Base-by-base conservation (phyloP, 148 eudicot genomes). In the Nepenthes gracilis region DNA sequence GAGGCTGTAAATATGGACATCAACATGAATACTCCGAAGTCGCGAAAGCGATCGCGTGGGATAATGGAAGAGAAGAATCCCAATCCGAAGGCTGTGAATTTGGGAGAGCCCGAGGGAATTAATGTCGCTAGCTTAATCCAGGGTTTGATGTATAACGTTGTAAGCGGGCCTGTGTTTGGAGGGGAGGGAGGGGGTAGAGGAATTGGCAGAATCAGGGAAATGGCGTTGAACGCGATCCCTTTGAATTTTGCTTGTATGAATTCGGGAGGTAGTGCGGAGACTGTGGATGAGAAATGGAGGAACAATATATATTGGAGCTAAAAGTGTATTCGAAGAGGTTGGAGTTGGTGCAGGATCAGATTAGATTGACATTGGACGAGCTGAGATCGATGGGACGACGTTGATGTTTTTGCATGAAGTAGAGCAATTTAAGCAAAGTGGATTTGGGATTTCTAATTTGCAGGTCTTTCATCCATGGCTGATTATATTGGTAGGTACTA, bases 251-350 rank as follows among this genome's bases (percentile, higher is more conserved):
- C 77, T 2, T 72, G 72, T 62, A 63, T 64, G 74, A 70, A 63
- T 68, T 72, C 59, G 6, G 32, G 57, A 1, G 57, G 62, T 6
- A 64, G 66, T 35, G 73, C 75, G 37, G 78, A 70, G 56, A n/a
- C 33, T 59, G 60, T 59, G 50, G 81, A 72, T 61, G 82, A 79
- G 51, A 81, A 70, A 51, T 85, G 90, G 90, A 81, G 80, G 76
- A 85, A 68, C 90, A 85, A 47, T 80, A 81, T 48, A 77, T 81
- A 54, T 61, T 81, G 62, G 90, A 85, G 67, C 67, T 85, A 75
- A 86, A 85, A 0, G 23, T 23, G 23, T 23, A 23, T 23, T 23
- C 23, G 23, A 23, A 23, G 23, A 23, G 23, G 23, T 23, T 23
- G 23, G 23, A 23, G 45, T 40, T 40, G 45, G 45, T 40, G 6